Base-by-base conservation (phyloP, 257 asterid genomes). In the Ehretia macrophylla region DNA sequence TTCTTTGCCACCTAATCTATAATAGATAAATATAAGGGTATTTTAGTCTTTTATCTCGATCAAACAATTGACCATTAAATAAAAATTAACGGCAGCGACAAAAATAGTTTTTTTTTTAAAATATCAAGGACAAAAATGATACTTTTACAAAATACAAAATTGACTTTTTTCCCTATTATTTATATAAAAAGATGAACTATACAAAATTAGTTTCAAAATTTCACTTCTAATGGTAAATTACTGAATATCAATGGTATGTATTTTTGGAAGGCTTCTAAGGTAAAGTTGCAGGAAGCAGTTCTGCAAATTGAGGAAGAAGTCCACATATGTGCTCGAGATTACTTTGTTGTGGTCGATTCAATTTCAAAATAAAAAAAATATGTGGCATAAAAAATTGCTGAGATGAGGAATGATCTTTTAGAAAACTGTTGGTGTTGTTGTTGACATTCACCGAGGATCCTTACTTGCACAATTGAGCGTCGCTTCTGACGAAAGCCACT, bases 291-390 rank as follows among this genome's bases (percentile, higher is more conserved):
- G 70, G 94, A 82, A 75, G 69, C 75, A 27, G 67, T 59, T 0
- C 14, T 32, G 17, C 72, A 65, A 75, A 69, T 68, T 0, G 92
- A 88, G 32, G 81, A 79, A 69, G 85, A 85, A 55, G 74, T 88
- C 8, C 88, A 78, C 58, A 10, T 55, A 53, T 84, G 88, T 61
- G 82, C 87, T 32, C 77, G 76, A 38, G 90, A 88, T 55, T 86
- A 82, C 55, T 81, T 88, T 64, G 66, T 68, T 21, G 55, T 82
- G 80, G 79, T 88, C 22, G 94, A 88, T 82, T 77, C 87, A 11
- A 85, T 84, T 57, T 79, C 95, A 8, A 56, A 74, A 23, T 71
- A 75, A 38, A 88, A 91, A 65, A 96, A 88, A 77, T 66, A 69
- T 27, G 58, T 75, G 71, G 73, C 84, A 18, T 81, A 86, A 17